These are phyloP conservation scores for Cokeromyces recurvatus DNA, from an alignment of 371 early-diverging fungal genomes.

Conservation along the genomic window DNA sequence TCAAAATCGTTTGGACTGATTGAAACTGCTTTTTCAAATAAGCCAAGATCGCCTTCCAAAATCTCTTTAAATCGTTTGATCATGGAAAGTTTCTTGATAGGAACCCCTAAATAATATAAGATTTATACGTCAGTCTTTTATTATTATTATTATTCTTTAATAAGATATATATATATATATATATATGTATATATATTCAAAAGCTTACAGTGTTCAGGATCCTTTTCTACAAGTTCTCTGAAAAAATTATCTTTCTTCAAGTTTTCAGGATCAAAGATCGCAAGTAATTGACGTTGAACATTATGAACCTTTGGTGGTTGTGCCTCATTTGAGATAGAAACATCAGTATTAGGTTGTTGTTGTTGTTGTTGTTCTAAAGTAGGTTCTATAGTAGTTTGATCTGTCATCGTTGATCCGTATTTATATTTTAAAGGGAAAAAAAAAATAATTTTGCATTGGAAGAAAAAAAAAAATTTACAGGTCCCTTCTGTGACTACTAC, in stretches of 20 bases:
- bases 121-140: too few species aligned
- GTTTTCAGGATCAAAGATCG: constrained; percentile 33
- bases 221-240: constrained; percentile 34
- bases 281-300: constrained; percentile 24
- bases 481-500: too few species aligned
- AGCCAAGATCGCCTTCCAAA: constrained; percentile 26
- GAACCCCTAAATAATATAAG: too few species aligned
- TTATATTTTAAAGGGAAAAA: too few species aligned
- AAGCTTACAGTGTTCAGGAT: constrained; percentile 40
- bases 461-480: constrained; percentile 4
- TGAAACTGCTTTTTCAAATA: constrained; percentile 25
- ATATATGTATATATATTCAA: too few species aligned
- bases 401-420: too few species aligned
- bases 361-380: too few species aligned
- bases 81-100: constrained; percentile 30
- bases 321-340: neutral
- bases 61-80: constrained; percentile 43
- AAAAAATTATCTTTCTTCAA: constrained; percentile 40
- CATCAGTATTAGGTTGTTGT: neutral
- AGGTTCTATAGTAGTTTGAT: neutral
- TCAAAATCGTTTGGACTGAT: constrained; percentile 23
- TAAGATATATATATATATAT: neutral
- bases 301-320: constrained; percentile 9
- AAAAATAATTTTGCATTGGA: neutral
- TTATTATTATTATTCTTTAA: neutral